These are phyloP conservation scores for Phialophora verrucosa DNA, from an alignment of 2,329 filamentous ascomycete genomes.

Conservation along the genomic window DNA sequence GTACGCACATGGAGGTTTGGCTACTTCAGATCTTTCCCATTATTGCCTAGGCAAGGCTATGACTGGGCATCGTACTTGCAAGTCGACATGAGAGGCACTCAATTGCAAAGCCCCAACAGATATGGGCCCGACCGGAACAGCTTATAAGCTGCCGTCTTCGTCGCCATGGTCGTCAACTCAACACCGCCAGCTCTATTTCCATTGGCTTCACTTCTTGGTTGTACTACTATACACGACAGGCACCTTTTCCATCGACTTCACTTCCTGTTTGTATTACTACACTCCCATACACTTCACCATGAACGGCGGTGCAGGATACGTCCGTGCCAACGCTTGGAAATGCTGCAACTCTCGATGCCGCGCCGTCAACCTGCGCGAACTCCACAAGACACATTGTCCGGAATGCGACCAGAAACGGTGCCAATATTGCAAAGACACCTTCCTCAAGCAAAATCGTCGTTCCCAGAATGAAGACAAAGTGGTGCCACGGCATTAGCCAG, in stretches of 20 bases:
- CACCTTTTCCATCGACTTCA: not conserved
- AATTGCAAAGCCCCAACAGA: not conserved
- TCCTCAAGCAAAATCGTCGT: not conserved
- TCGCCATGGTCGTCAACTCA: not conserved
- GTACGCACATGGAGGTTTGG: not conserved
- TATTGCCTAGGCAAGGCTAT: not conserved
- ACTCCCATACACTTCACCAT: not conserved
- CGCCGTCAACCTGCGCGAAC: not conserved
- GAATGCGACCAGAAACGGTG: slow-evolving; percentile 5
- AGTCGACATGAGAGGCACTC: not conserved
- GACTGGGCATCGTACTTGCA: not conserved
- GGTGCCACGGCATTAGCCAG: slow-evolving; percentile 1
- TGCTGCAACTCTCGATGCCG: not conserved
- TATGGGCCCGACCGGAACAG: not conserved
- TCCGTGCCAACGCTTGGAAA: not conserved
- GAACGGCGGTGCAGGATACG: not conserved
- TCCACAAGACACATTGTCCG: slow-evolving; percentile 2
- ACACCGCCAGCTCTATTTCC: not conserved
- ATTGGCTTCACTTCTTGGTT: not conserved
- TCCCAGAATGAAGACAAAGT: not conserved
- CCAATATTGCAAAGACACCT: not conserved
- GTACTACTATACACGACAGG: not conserved
- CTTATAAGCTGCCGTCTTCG: not conserved
- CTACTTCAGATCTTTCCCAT: not conserved
- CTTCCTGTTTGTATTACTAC: not conserved